Evolutionary conservation across 1,139 yeast genomes (phyloP), one percentile per base, ranked within the genome.

Genomic region (Yamadazyma diddensiae): DNA sequence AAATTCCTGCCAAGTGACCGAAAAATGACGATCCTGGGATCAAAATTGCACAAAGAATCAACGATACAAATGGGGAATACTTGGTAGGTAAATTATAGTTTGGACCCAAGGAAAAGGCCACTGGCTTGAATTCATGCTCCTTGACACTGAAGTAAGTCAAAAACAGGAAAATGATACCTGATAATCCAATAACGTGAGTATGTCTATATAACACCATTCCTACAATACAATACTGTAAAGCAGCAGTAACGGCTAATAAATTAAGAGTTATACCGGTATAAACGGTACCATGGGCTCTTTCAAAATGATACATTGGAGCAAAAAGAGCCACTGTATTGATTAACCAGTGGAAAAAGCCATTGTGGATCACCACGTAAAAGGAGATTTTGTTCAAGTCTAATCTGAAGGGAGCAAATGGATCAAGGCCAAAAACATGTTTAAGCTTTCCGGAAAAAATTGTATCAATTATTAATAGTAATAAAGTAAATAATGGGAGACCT

Each of bases 241-340:
- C 96, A 1, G 92, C 72, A 6, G 78, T 58, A 1, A 82, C 80
- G 0, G 95, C 83, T 36, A 83, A 59, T 17, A 84, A 64, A 54
- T 87, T 86, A 38, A 90, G 65, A 14, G 88, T 81, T 33, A 90
- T 69, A 2, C 95, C 97, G 2, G 97, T 84, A 53, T 85, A 77
- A 1, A 90, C 81, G 0, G 97, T 88, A 7, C 97, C 97, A 47
- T 87, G 83, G 18, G 63, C 57, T 34, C 69, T 64, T 61, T 90
- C 97, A 57, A 81, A 88, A 33, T 73, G 66, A 19, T 84, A 63
- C 51, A 88, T 60, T 5, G 90, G 87, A 0, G 78, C 61, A 33
- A 69, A 59, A 28, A 87, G 53, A 0, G 82, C 73, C 27, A 77
- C 41, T n/a, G 76, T 43, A 52, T 86, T 86, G 48, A 84, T 57